Evolutionary conservation across 2,329 filamentous ascomycete genomes (phyloP).

Genomic region (Neonectria sp.): DNA sequence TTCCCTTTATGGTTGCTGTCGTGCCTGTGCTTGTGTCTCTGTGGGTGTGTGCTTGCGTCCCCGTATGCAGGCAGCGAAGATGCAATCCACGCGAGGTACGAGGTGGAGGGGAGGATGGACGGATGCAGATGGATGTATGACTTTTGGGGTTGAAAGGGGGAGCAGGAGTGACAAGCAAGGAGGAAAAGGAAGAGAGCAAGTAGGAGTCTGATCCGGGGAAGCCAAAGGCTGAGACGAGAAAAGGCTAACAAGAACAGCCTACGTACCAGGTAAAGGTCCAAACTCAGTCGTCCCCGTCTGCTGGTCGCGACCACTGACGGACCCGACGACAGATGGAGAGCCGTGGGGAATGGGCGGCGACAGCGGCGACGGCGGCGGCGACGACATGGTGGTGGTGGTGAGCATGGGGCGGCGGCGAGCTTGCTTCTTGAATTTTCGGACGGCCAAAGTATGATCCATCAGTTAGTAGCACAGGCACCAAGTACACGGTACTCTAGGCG

Average conservation of each 20-base stretch:
- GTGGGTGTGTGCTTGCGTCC: background rate
- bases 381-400: conserved; percentile 8
- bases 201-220: conserved; percentile 11
- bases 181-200: conserved; percentile 7
- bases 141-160: background rate
- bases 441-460: background rate
- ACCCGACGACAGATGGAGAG: conserved; percentile 30
- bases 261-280: conserved; percentile 16
- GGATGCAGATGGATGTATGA: conserved; percentile 12
- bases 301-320: conserved; percentile 24
- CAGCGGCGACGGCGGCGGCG: conserved; percentile 13
- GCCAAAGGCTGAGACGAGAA: conserved; percentile 21
- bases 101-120: conserved; percentile 9
- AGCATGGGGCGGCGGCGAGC: background rate
- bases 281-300: conserved; percentile 19
- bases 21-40: conserved; percentile 7
- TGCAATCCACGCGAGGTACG: conserved; percentile 6
- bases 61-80: background rate
- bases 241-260: conserved; percentile 13
- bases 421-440: background rate
- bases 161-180: background rate
- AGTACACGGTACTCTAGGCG: background rate
- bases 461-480: background rate
- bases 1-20: background rate
- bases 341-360: conserved; percentile 20